Conservation (phyloP, 2,329 filamentous ascomycete species). For the Colletotrichum cereale region DNA sequence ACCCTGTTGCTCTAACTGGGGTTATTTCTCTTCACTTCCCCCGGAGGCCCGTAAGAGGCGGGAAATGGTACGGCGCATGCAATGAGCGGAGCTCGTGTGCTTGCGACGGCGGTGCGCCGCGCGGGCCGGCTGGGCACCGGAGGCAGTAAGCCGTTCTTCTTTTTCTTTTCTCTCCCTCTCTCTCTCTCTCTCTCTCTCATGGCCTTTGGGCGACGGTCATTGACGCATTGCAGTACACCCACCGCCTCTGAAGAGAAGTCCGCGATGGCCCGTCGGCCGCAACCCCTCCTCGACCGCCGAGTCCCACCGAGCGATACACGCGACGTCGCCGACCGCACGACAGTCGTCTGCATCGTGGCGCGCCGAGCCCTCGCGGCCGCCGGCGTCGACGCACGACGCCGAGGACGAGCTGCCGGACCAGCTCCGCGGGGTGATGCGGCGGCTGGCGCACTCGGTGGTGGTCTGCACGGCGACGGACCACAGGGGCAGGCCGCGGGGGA, state of each 20-base stretch:
- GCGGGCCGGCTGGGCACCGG: slow-evolving; percentile 11
- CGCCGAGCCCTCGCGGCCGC: slow-evolving; percentile 47
- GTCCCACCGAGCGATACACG: slow-evolving; percentile 23
- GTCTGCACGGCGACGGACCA: slow-evolving; percentile 64
- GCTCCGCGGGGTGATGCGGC: slow-evolving; percentile 66
- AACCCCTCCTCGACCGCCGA: slow-evolving; percentile 1
- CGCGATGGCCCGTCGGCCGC: slow-evolving; percentile 7
- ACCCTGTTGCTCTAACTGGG: neutral
- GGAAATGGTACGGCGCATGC: slow-evolving; percentile 42
- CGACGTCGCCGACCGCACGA: neutral
- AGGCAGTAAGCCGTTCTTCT: slow-evolving; percentile 11
- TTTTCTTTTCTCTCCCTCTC: too few species aligned
- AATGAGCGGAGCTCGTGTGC: slow-evolving; percentile 49
- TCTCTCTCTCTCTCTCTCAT: neutral
- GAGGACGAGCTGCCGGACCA: slow-evolving; percentile 52
- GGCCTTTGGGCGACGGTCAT: neutral
- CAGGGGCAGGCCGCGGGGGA: slow-evolving; percentile 55
- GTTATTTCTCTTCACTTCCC: neutral
- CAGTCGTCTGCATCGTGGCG: slow-evolving; percentile 46
- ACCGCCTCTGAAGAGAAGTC: neutral
- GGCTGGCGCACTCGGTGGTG: slow-evolving; percentile 67
- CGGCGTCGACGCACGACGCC: slow-evolving; percentile 51
- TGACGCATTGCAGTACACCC: slow-evolving; percentile 14
- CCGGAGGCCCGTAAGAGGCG: neutral
- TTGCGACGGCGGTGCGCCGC: slow-evolving; percentile 31